Conservation (phyloP, 257 asterid genomes). For the Solanum dulcamara region DNA sequence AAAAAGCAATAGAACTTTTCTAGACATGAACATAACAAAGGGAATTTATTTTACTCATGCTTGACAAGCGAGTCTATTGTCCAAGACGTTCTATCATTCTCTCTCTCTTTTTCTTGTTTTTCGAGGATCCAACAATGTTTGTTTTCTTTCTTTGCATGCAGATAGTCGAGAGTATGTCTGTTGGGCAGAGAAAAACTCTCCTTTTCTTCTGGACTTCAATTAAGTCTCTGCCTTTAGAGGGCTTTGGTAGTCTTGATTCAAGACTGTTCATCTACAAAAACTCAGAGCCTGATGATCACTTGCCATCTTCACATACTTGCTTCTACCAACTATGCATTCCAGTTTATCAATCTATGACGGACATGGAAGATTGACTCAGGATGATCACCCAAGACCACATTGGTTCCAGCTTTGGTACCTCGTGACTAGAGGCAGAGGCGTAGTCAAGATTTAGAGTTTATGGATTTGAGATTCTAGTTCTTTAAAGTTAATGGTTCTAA, state of each 20-base stretch:
- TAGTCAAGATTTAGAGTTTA: background rate
- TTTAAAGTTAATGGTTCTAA: background rate
- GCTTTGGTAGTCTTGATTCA: constrained; percentile 71
- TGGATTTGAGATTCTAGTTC: background rate
- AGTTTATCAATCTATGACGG: constrained; percentile 33
- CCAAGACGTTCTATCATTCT: no score
- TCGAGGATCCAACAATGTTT: no score
- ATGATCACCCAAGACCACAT: constrained; percentile 71
- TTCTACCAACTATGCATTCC: constrained; percentile 75
- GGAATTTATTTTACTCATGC: no score
- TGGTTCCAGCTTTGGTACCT: constrained; percentile 80
- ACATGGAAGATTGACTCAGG: constrained; percentile 40
- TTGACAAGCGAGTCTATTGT: no score
- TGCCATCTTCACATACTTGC: constrained; percentile 92
- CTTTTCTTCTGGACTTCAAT: constrained; percentile 95
- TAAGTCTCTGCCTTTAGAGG: constrained; percentile 68
- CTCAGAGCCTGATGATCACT: constrained; percentile 34
- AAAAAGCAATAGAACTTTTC: no score
- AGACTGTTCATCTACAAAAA: constrained; percentile 45
- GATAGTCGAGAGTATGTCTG: constrained; percentile 56
- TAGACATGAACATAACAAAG: no score
- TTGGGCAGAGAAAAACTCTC: constrained; percentile 63
- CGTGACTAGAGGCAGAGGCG: background rate
- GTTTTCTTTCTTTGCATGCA: constrained; percentile 9
- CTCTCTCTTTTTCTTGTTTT: no score